Conservation (phyloP, 2,329 filamentous ascomycete species). For the Boeremia exigua region DNA sequence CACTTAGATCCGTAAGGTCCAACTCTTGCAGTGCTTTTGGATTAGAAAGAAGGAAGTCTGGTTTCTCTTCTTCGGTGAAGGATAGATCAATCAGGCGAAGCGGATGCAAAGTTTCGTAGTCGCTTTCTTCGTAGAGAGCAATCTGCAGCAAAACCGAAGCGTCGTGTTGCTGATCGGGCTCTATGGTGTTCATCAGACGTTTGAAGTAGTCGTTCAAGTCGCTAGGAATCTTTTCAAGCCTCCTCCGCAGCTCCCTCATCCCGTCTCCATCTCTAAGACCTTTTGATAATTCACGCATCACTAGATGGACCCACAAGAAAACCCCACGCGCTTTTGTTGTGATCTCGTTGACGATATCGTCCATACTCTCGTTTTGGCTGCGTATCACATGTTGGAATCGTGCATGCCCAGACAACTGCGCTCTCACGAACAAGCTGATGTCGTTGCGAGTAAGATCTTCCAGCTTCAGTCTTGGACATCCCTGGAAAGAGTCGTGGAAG, state of each 20-base stretch:
- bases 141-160: not conserved
- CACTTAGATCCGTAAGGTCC: not conserved
- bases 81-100: not conserved
- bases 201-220: not conserved
- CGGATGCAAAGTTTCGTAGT: not conserved
- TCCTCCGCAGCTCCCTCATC: conserved; percentile 34
- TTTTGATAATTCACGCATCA: conserved; percentile 53
- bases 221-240: conserved; percentile 29
- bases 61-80: not conserved
- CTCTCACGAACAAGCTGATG: not conserved
- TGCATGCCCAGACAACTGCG: conserved; percentile 17
- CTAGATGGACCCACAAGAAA: conserved; percentile 42
- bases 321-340: conserved; percentile 36
- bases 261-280: conserved; percentile 40
- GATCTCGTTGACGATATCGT: conserved; percentile 36
- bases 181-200: not conserved
- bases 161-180: not conserved
- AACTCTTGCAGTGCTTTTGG: too few relatives aligned
- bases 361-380: conserved; percentile 24
- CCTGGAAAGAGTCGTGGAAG: conserved; percentile 47
- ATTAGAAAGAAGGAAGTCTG: not conserved
- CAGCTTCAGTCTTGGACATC: conserved; percentile 38
- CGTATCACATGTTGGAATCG: conserved; percentile 43
- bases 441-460: conserved; percentile 29
- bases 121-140: not conserved